Conservation (phyloP, 495 filamentous ascomycete genomes). For the Lichenothelia convexa region DNA sequence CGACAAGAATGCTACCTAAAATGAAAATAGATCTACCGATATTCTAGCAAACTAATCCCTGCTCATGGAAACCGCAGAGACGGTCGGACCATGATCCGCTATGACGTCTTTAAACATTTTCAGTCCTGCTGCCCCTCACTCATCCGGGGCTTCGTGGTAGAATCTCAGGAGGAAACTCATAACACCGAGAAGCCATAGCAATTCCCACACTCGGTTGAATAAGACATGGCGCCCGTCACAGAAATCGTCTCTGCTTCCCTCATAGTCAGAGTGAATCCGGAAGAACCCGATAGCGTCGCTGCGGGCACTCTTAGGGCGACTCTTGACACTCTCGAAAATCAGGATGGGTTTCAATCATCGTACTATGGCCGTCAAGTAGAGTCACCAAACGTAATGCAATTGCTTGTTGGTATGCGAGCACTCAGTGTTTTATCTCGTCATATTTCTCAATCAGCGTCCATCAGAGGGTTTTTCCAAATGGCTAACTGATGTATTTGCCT, state of each 20-base stretch:
- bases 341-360: conserved; percentile 9
- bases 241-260: conserved; percentile 8
- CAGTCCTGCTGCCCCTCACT: too few relatives aligned
- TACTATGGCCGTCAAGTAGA: conserved; percentile 10
- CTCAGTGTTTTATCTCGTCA: neutral
- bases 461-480: neutral
- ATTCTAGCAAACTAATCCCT: too few relatives aligned
- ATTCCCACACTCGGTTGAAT: neutral
- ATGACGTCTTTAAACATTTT: too few relatives aligned
- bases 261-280: conserved; percentile 4
- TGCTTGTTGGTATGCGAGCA: conserved; percentile 5
- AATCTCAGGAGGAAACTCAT: neutral
- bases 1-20: too few relatives aligned
- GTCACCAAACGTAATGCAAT: conserved; percentile 3
- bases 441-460: neutral
- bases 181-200: neutral
- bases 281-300: conserved; percentile 6
- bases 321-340: conserved; percentile 3
- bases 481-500: neutral
- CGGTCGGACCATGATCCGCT: too few relatives aligned
- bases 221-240: conserved; percentile 3
- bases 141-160: too few relatives aligned
- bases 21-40: too few relatives aligned
- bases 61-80: too few relatives aligned
- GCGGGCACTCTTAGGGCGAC: conserved; percentile 1